Percentiles rank a stretch among this genome's conserved stretches.
phyloP scores from a whole-genome alignment of 345 rosid genomes.

The Corchorus capsularis region DNA sequence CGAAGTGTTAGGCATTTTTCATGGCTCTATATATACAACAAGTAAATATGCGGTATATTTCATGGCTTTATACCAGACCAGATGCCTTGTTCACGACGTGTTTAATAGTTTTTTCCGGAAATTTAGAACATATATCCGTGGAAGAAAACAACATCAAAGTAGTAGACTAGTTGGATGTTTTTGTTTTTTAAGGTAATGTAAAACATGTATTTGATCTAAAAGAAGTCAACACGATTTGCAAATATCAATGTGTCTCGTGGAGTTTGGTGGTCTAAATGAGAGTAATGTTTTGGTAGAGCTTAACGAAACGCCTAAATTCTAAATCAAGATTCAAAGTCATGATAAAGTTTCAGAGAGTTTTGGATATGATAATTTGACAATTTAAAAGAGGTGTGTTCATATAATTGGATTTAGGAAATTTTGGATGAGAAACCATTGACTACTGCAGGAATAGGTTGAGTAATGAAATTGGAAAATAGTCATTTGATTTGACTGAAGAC shows the following conservation, averaged over 20 bases:
- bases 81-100: neutral
- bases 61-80: neutral
- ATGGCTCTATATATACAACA: neutral
- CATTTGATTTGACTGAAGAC: neutral
- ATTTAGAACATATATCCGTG: neutral
- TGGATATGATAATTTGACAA: neutral
- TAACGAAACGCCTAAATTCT: neutral
- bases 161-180: too few species aligned
- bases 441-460: neutral
- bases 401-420: neutral
- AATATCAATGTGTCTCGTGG: neutral
- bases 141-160: neutral
- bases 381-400: neutral
- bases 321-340: neutral
- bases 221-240: too few species aligned
- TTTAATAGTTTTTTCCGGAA: neutral
- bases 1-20: neutral
- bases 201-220: too few species aligned
- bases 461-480: neutral
- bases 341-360: neutral
- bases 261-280: neutral
- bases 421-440: neutral
- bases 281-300: neutral
- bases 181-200: too few species aligned
- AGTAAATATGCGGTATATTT: neutral